Base-by-base conservation (phyloP, 495 filamentous ascomycete species). In the Entonaema liquescens region DNA sequence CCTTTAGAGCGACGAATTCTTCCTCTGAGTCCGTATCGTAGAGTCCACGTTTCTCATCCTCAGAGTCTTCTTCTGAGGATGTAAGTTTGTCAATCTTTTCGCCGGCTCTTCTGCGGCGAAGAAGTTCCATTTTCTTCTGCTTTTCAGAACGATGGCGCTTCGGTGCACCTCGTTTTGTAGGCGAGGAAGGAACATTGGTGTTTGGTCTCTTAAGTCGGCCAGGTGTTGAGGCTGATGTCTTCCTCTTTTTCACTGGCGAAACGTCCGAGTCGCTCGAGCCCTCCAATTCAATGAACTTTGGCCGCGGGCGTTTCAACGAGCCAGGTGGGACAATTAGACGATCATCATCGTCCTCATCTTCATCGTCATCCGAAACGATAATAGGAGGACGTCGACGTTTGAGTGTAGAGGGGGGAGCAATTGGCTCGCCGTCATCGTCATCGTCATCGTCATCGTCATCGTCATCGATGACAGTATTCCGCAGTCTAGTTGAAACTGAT, bases 51-150 rank as follows among this genome's bases (percentile, higher is more conserved):
- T 68, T 64, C 19, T 78, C 77, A 36, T 83, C 83, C 1, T 79
- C 76, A 13, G 77, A 73, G 15, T 65, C 58, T 19, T 69, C 59
- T 25, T 83, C 80, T 2, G 72, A 74, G 1, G 76, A 75, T 0
- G 83, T 81, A 0, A 79, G 67, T 53, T 83, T 73, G 0, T 78
- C 69, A 17, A 84, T 81, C 58, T 81, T 84, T 55, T 88, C 77
- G 3, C 90, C 90, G 4, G 88, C 87, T 21, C 89, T 84, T 55
- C 84, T 80, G 33, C 87, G 84, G 38, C 83, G 85, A 5, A 91
- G 76, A 5, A 85, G 74, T 67, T 90, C 87, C 28, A 89, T 67
- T n/a, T 73, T 76, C 68, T 78, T 79, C 58, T 78, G 73, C 8
- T 75, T 77, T 19, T 68, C 64, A 6, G 74, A 64, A 36, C 76